These are phyloP conservation scores for Rhypophila decipiens DNA, from an alignment of 495 filamentous ascomycete species.

Conservation along the genomic window DNA sequence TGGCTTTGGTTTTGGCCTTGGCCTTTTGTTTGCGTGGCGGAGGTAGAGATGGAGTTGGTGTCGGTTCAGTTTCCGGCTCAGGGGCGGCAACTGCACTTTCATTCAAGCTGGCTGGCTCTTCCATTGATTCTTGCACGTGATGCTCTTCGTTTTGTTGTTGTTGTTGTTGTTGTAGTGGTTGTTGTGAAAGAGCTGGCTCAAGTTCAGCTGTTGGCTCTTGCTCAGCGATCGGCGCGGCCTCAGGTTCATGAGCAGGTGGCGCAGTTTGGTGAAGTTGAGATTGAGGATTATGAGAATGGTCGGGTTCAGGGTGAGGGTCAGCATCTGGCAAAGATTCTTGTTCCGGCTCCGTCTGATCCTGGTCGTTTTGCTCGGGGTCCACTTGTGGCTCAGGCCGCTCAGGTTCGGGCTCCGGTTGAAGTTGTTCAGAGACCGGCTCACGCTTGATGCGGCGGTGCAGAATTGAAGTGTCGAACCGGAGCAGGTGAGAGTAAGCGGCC, in stretches of 20 bases:
- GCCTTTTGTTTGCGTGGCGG: neutral
- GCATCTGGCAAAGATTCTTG: conserved; percentile 4
- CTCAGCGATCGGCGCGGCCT: neutral
- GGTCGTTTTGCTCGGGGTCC: conserved; percentile 5
- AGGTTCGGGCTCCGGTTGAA: conserved; percentile 1
- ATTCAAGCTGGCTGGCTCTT: conserved; percentile 1
- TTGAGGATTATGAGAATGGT: neutral
- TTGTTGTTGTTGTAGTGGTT: neutral
- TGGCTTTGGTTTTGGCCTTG: neutral
- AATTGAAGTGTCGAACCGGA: conserved; percentile 30
- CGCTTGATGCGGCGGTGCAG: conserved; percentile 18
- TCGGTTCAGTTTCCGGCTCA: neutral
- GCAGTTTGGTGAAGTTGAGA: no score
- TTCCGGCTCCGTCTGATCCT: conserved; percentile 6
- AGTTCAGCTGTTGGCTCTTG: conserved; percentile 1
- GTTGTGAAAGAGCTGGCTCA: neutral
- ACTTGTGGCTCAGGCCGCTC: neutral
- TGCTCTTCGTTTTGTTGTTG: neutral
- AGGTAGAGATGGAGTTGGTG: conserved; percentile 2
- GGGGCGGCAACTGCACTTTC: neutral
- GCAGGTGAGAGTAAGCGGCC: conserved; percentile 36
- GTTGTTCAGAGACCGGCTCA: no score
- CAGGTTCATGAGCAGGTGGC: neutral
- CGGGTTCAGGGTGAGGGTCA: neutral
- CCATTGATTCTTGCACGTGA: neutral